These are phyloP conservation scores for Crepidotus variabilis DNA, from an alignment of 768 basidiomycete species.

Conservation along the genomic window DNA sequence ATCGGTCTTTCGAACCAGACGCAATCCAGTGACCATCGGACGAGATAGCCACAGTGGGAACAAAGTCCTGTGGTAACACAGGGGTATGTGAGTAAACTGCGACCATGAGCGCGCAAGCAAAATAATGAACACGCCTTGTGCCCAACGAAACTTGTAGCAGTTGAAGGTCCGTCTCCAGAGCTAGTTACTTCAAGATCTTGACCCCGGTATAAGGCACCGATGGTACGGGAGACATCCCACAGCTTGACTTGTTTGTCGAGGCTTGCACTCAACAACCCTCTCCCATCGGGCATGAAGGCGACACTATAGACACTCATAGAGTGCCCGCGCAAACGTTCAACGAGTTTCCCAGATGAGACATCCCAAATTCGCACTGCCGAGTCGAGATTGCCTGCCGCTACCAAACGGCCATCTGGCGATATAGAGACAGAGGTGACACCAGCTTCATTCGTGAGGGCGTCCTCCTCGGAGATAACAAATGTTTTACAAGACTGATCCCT, in stretches of 20 bases:
- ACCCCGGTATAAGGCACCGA: not conserved
- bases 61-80: not conserved
- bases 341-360: not conserved
- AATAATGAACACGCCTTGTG: not conserved
- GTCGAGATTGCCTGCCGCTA: not conserved
- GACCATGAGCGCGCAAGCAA: not conserved
- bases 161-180: not conserved
- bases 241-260: constrained; percentile 1
- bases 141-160: not conserved
- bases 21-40: constrained; percentile 4
- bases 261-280: constrained; percentile 1
- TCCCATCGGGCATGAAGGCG: constrained; percentile 1
- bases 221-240: not conserved
- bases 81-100: not conserved
- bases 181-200: not conserved
- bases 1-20: constrained; percentile 2
- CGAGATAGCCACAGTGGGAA: not conserved
- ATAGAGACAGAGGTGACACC: not conserved
- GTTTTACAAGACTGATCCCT: constrained; percentile 32
- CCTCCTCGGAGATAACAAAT: constrained; percentile 27
- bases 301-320: not conserved
- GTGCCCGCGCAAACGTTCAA: not conserved
- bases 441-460: not conserved
- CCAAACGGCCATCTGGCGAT: not conserved
- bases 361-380: not conserved